Evolutionary conservation across 148 eudicot genomes (phyloP).

Genomic region (Vaccinium myrtillus): DNA sequence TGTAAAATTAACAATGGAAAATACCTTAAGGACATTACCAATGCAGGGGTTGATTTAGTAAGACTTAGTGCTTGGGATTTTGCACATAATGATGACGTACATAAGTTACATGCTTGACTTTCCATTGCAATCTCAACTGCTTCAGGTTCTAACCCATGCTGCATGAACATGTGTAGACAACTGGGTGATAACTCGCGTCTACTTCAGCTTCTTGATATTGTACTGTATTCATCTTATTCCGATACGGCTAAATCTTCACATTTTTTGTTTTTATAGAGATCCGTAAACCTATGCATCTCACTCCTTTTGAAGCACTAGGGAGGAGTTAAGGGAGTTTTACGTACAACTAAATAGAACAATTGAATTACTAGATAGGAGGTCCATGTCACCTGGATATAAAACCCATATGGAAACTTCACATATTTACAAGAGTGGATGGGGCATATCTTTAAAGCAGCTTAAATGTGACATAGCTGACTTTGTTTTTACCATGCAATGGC

Average conservation of each 20-base stretch:
- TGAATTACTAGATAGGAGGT: not conserved
- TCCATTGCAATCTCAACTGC: not conserved
- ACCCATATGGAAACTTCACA: not conserved
- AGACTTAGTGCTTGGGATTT: not conserved
- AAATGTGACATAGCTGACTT: not conserved
- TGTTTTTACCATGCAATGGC: conserved; percentile 3
- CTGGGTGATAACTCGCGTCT: not conserved
- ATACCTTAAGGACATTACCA: conserved; percentile 2
- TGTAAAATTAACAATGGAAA: not conserved
- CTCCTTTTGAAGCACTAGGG: not conserved
- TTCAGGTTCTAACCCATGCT: not conserved
- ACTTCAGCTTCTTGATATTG: not conserved
- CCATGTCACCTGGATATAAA: not conserved
- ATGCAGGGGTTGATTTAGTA: not conserved
- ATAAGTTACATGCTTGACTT: not conserved
- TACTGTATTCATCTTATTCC: not conserved
- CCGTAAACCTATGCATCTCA: not conserved
- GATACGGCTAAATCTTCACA: not conserved
- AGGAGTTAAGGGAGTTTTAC: not conserved
- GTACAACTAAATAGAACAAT: not conserved
- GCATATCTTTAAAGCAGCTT: not conserved
- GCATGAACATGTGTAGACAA: not conserved
- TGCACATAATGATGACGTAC: not conserved
- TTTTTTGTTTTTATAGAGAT: not conserved
- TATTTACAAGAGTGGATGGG: not conserved